These are phyloP conservation scores for Arbutus unedo DNA, from an alignment of 148 eudicot species.

Conservation along the genomic window DNA sequence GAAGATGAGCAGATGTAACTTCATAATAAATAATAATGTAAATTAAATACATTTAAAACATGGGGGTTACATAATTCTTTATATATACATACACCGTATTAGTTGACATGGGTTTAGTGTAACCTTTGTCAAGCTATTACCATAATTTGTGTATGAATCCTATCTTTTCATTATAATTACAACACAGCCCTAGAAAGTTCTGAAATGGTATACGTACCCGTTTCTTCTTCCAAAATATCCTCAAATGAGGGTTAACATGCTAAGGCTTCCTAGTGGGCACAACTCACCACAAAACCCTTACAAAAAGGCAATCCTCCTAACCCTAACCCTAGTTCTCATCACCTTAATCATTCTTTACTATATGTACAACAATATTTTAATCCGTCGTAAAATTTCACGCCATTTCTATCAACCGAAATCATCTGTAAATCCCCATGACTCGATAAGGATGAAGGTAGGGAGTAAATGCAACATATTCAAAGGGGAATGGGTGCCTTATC, in stretches of 20 bases:
- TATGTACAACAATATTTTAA: not conserved
- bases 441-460: not conserved
- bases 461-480: no score
- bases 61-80: conserved; percentile 8
- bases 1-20: no score
- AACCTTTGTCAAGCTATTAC: not conserved
- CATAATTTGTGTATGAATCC: not conserved
- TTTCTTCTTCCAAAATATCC: not conserved
- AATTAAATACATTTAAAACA: not conserved
- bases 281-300: not conserved
- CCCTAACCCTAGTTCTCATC: not conserved
- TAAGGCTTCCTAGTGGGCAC: not conserved
- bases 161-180: not conserved
- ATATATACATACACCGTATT: not conserved
- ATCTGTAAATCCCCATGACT: not conserved
- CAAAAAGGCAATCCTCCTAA: not conserved
- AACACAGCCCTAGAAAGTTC: not conserved
- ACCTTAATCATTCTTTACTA: not conserved
- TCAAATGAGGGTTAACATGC: not conserved
- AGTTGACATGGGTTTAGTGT: not conserved
- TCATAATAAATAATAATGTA: not conserved
- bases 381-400: not conserved
- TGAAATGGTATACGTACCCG: not conserved
- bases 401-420: not conserved
- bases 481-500: no score